phyloP scores from a whole-genome alignment of 305 asterid genomes.

The Plantago lanceolata region DNA sequence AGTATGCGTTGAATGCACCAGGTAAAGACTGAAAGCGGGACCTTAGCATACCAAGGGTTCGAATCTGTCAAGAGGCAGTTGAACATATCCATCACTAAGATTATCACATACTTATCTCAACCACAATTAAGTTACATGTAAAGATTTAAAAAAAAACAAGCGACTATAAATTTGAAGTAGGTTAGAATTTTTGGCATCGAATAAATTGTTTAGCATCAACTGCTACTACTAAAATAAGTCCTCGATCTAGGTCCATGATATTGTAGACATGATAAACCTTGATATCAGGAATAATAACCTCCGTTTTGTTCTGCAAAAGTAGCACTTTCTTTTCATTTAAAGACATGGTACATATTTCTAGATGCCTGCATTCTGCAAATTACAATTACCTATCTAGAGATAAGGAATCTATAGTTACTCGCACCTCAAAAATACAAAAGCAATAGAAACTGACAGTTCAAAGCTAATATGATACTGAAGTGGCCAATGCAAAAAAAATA shows the following conservation, averaged over 20 bases:
- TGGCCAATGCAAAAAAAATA: not conserved
- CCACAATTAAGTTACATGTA: slow-evolving; percentile 19
- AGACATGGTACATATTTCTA: not conserved
- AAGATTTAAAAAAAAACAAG: slow-evolving; percentile 6
- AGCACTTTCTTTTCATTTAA: not conserved
- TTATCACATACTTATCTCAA: not conserved
- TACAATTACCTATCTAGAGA: not conserved
- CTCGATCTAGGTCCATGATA: slow-evolving; percentile 14
- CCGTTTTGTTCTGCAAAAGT: not conserved
- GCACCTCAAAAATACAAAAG: not conserved
- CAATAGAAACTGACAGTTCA: slow-evolving; percentile 11
- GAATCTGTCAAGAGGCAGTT: slow-evolving; percentile 55
- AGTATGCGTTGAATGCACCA: slow-evolving; percentile 85
- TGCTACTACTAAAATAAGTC: slow-evolving; percentile 15
- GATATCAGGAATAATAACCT: slow-evolving; percentile 3
- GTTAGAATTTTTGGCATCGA: not conserved
- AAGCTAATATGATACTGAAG: not conserved
- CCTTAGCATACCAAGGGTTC: slow-evolving; percentile 94
- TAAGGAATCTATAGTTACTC: not conserved
- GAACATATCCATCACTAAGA: not conserved
- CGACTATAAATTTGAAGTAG: not conserved
- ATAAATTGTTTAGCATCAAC: slow-evolving; percentile 10
- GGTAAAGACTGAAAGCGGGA: slow-evolving; percentile 97
- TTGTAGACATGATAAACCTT: slow-evolving; percentile 13
- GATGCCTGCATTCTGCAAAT: not conserved